A percentile compares a stretch with the other conserved stretches of the same genome.
Conservation (phyloP, 345 rosid species). For the Linum lewisii region DNA sequence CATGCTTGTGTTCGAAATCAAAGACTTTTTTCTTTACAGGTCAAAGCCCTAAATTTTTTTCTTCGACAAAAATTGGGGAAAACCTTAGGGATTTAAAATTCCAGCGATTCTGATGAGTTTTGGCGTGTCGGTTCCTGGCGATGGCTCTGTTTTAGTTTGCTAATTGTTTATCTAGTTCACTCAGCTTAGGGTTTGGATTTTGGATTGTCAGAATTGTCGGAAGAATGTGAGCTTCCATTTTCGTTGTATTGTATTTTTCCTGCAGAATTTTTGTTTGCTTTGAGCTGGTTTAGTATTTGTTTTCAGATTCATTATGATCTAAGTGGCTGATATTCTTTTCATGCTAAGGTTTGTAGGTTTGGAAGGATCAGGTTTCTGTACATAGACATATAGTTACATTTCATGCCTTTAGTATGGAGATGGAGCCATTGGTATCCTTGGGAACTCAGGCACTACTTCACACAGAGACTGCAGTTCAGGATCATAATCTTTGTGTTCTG, state of each 20-base stretch:
- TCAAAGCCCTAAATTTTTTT: constrained; percentile 37
- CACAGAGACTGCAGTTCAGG: constrained; percentile 33
- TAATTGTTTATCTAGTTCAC: constrained; percentile 7
- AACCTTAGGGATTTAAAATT: not conserved
- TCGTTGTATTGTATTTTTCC: constrained; percentile 3
- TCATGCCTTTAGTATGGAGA: constrained; percentile 31
- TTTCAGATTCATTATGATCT: not conserved
- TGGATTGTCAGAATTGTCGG: constrained; percentile 2
- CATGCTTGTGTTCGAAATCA: constrained; percentile 3
- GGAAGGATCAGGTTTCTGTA: constrained; percentile 16
- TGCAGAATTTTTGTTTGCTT: constrained; percentile 1
- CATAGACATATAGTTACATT: constrained; percentile 17
- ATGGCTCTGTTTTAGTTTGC: constrained; percentile 9
- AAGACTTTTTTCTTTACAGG: not conserved
- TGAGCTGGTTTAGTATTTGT: not conserved
- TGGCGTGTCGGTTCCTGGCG: constrained; percentile 5
- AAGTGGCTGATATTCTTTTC: constrained; percentile 2
- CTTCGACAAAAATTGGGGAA: constrained; percentile 16
- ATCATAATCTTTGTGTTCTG: constrained; percentile 28
- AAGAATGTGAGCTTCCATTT: not conserved
- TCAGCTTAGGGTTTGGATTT: constrained; percentile 8
- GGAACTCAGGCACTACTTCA: constrained; percentile 24
- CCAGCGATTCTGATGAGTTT: not conserved
- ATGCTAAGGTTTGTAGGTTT: constrained; percentile 2
- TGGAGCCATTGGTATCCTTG: constrained; percentile 26